These are phyloP conservation scores for Hyaloscypha bicolor DNA, from an alignment of 495 filamentous ascomycete genomes.

Conservation along the genomic window DNA sequence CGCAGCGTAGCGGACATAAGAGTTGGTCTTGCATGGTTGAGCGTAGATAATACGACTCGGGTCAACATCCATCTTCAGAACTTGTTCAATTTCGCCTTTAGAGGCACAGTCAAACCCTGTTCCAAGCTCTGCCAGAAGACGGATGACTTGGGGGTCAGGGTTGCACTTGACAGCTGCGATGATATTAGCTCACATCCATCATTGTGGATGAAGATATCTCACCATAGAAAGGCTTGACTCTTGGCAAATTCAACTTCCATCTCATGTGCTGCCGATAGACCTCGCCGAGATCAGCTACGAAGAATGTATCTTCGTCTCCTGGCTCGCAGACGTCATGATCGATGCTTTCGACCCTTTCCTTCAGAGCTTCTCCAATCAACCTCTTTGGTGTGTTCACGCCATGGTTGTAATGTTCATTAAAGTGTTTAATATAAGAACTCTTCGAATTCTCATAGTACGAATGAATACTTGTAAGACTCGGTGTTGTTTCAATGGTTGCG, in stretches of 20 bases:
- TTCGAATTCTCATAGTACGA: slow-evolving; percentile 32
- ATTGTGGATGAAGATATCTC: slow-evolving; percentile 33
- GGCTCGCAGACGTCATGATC: slow-evolving; percentile 83
- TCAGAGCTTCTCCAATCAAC: slow-evolving; percentile 78
- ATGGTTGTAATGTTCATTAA: slow-evolving; percentile 34
- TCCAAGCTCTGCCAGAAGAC: slow-evolving; percentile 82
- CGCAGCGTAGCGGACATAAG: slow-evolving; percentile 87
- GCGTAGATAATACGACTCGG: slow-evolving; percentile 97
- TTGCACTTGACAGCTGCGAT: slow-evolving; percentile 93
- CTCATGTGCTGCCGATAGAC: slow-evolving; percentile 97
- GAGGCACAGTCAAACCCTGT: slow-evolving; percentile 99
- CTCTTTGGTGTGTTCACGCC: slow-evolving; percentile 47
- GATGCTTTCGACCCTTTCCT: slow-evolving; percentile 76
- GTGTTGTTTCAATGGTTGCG: slow-evolving; percentile 49
- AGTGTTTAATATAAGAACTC: slow-evolving; percentile 29
- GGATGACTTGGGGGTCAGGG: slow-evolving; percentile 85
- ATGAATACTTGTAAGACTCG: slow-evolving; percentile 27
- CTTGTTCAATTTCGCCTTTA: slow-evolving; percentile 92
- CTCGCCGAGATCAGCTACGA: slow-evolving; percentile 97
- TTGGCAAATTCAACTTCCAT: slow-evolving; percentile 92
- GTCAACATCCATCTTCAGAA: slow-evolving; percentile 81
- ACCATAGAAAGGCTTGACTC: slow-evolving; percentile 98
- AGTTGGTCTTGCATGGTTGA: slow-evolving; percentile 99
- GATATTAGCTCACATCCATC: slow-evolving; percentile 32
- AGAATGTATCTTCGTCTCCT: slow-evolving; percentile 96